Base-by-base conservation (phyloP, 371 early-diverging fungal genomes). In the Mucor plumbeus region DNA sequence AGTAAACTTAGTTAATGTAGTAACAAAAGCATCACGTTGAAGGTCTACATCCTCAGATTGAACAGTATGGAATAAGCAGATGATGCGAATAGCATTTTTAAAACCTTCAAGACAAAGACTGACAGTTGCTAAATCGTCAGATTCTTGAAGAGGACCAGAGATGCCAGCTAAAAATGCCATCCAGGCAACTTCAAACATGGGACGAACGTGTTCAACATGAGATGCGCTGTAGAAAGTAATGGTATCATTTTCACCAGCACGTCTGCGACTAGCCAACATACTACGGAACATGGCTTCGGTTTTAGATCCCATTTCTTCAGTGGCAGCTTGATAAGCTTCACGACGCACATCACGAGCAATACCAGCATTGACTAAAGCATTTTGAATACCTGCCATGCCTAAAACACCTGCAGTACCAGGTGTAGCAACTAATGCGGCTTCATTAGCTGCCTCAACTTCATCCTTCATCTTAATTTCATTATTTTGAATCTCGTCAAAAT, bases 401-500 rank as follows among this genome's bases (percentile, higher is more conserved):
- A 83, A 59, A 7, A 75, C 71, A 36, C 80, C 76, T 6, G 66
- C 63, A 31, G 64, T 44, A 13, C 71, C 55, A 39, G 55, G 41
- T 1, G 70, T 36, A 0, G 76, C 53, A 8, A 76, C 50, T 11
- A 81, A 54, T 0, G 76, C 78, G 19, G 75, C 79, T 54, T 81
- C 76, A 10, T 85, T 67, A 11, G 88, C 85, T 1, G 82, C 83
- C 14, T 85, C 86, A 1, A 80, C 79, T 61, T 96, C 96, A 57
- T 95, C 96, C 67, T 94, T 93, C 87, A 97, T 89, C 57, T 92
- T 93, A 73, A 98, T 98, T 78, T 97, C 98, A 70, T 96, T 90
- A 9, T 67, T 73, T 26, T 69, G 69, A 41, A 98, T 95, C 64
- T 96, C 94, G 57, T 96, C 91, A 74, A 83, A 98, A 35, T 95